Conservation (phyloP, 768 basidiomycete genomes). For the Tricholoma terreum region DNA sequence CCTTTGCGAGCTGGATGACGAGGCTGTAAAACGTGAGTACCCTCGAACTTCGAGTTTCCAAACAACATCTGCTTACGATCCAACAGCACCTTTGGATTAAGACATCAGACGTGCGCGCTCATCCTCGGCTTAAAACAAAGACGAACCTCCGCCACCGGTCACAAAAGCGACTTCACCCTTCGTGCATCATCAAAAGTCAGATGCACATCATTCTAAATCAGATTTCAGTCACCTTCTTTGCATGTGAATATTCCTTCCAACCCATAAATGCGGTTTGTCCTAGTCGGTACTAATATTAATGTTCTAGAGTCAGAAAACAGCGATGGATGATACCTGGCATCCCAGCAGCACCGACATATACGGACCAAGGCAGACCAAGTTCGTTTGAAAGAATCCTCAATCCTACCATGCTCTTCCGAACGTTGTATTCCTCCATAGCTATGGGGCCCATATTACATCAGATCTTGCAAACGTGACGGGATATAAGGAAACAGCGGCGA, state of each 20-base stretch:
- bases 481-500: not conserved
- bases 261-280: constrained; percentile 38
- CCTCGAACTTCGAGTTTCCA: no score
- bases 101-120: not conserved
- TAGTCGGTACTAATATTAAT: constrained; percentile 1
- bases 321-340: constrained; percentile 45
- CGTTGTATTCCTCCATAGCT: constrained; percentile 38
- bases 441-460: not conserved
- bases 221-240: constrained; percentile 30
- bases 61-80: constrained; percentile 41
- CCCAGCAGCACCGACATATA: constrained; percentile 48
- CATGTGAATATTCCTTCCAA: constrained; percentile 39
- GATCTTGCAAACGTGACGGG: not conserved
- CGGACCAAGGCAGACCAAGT: constrained; percentile 45
- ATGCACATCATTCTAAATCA: no score
- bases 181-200: no score
- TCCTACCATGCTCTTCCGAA: constrained; percentile 21
- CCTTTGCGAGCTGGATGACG: constrained; percentile 27
- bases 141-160: constrained; percentile 35
- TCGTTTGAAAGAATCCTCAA: constrained; percentile 36
- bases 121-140: not conserved
- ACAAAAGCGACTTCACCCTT: constrained; percentile 43
- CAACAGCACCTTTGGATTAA: constrained; percentile 42
- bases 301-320: not conserved
- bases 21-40: not conserved